Base-by-base conservation (phyloP, 805 yeast species). In the Vanderwaltozyma tropicalis region DNA sequence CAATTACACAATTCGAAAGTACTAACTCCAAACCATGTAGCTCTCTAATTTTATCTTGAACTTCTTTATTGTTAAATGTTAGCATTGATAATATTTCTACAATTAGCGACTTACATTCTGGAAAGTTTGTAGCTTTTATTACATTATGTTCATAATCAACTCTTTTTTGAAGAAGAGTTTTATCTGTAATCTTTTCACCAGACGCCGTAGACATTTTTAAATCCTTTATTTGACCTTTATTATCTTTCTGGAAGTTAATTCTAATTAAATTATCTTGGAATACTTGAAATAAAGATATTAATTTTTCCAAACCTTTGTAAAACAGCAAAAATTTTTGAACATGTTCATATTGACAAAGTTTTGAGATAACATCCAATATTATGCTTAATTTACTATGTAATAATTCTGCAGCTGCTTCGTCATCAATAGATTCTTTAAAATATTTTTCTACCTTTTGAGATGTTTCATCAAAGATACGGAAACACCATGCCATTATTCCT, bases 1-100 rank as follows among this genome's bases (percentile, higher is more conserved):
- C 97, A 36, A 92, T 77, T 28, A 81, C 74, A 62, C 96, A 88
- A 44, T 79, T 80, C 7, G 88, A 80, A 18, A 89, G 63, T 0
- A 88, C 68, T 15, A 84, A 59, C 37, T 77, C 84, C 12, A 89
- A 56, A 0, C 86, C 94, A 32, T 80, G 83, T 1, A 66, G 47
- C 21, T 70, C 71, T 33, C 96, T 64, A 26, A 83, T 64, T 31
- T 61, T 54, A 40, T 88, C 89, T 53, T 89, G 96, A 5, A 75
- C 71, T 5, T 63, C 64, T 32, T 57, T 62, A 32, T 76, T 69
- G 0, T 69, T 63, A 44, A 69, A 69, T 0, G 72, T 67, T 33
- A 87, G 54, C 34, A 71, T 68, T 0, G 87, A 69, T 10, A 88
- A 56, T 0, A 80, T 67, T 47, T 82, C 88, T 20, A 87, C 71